phyloP scores from a whole-genome alignment of 129 eudicot genomes.

The Ambrosia artemisiifolia region DNA sequence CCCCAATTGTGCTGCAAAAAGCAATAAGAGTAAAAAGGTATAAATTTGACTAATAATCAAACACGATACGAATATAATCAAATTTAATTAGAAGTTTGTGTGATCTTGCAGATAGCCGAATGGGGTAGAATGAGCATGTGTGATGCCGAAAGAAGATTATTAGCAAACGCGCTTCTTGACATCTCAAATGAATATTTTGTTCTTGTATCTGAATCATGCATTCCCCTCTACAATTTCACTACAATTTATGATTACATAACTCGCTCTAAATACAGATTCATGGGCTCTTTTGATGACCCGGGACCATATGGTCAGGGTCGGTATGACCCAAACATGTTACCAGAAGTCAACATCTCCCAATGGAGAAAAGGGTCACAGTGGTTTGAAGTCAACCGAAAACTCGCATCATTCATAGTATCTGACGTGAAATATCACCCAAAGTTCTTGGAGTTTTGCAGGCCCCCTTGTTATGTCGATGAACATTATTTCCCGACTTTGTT shows the following conservation, averaged over 20 bases:
- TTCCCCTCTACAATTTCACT: conserved; percentile 81
- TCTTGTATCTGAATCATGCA: conserved; percentile 89
- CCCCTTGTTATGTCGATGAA: conserved; percentile 65
- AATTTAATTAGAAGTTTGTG: not conserved
- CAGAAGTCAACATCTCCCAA: conserved; percentile 73
- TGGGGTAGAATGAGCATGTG: conserved; percentile 98
- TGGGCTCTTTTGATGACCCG: conserved; percentile 86
- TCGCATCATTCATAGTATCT: conserved; percentile 54
- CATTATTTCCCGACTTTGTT: conserved; percentile 67
- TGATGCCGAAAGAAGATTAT: conserved; percentile 91
- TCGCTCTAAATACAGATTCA: conserved; percentile 69
- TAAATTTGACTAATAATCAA: not conserved
- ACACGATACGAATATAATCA: not conserved
- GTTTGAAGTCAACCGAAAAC: conserved; percentile 85
- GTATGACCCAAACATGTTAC: conserved; percentile 60
- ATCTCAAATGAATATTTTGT: conserved; percentile 75
- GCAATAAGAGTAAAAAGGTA: no score
- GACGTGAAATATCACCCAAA: conserved; percentile 70
- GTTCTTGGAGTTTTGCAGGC: conserved; percentile 63
- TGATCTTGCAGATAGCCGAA: conserved; percentile 51
- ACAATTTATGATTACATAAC: conserved; percentile 54
- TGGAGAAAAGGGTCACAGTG: conserved; percentile 98
- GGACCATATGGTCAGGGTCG: conserved; percentile 93
- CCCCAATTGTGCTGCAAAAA: no score
- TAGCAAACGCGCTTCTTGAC: conserved; percentile 88